Conservation (phyloP, 805 yeast species). For the Pichia thaimueangensis region DNA sequence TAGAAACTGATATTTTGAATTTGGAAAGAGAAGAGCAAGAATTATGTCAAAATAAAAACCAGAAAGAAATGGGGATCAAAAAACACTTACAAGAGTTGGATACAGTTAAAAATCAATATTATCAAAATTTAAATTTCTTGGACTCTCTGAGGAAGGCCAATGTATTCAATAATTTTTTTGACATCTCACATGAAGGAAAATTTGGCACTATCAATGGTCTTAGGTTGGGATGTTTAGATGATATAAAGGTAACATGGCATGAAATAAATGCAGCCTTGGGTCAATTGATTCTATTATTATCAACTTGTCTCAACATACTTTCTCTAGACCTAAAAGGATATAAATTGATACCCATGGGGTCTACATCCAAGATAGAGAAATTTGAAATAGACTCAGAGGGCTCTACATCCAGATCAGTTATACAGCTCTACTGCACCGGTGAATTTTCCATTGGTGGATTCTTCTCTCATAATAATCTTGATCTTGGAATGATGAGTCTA, state of each 20-base stretch:
- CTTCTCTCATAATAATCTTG: constrained; percentile 70
- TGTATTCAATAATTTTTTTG: constrained; percentile 76
- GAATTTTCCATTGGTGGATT: constrained; percentile 66
- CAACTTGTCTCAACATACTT: constrained; percentile 55
- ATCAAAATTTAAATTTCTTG: constrained; percentile 54
- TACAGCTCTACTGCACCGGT: constrained; percentile 62
- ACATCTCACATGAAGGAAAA: constrained; percentile 75
- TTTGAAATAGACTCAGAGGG: constrained; percentile 30
- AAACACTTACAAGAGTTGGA: constrained; percentile 51
- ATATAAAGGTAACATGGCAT: constrained; percentile 70
- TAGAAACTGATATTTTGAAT: constrained; percentile 34
- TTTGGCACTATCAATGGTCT: constrained; percentile 86
- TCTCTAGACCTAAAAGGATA: constrained; percentile 52
- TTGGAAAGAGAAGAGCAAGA: constrained; percentile 41
- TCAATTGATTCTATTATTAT: constrained; percentile 63
- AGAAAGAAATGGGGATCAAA: constrained; percentile 45
- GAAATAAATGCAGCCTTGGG: constrained; percentile 92
- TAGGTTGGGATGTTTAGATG: constrained; percentile 64
- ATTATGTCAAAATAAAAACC: constrained; percentile 46
- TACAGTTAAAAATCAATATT: constrained; percentile 57
- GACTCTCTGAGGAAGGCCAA: constrained; percentile 70
- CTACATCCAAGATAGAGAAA: constrained; percentile 70
- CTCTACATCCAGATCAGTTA: constrained; percentile 32
- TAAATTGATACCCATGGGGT: constrained; percentile 73
- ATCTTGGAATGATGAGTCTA: constrained; percentile 74